Evolutionary conservation across 2,329 filamentous ascomycete genomes (phyloP).

Genomic region (Apiospora arundinis): DNA sequence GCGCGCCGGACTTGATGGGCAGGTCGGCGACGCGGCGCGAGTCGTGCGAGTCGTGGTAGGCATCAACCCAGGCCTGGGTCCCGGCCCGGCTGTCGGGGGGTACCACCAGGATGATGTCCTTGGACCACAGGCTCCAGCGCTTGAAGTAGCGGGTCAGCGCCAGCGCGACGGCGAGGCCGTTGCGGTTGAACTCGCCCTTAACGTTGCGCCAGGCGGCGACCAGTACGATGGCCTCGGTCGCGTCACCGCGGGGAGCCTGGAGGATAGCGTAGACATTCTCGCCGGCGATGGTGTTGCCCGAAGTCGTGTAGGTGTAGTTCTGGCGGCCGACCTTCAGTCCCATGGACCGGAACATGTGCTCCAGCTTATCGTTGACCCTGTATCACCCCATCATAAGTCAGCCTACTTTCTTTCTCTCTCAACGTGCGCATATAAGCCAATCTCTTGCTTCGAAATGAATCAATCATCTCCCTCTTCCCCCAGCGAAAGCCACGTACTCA

Average conservation of each 20-base stretch:
- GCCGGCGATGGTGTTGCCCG: conserved; percentile 75
- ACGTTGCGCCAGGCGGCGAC: conserved; percentile 89
- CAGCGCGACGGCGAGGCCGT: conserved; percentile 84
- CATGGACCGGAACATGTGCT: conserved; percentile 75
- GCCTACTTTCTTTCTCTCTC: background rate
- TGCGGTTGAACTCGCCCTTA: conserved; percentile 78
- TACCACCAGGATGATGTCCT: conserved; percentile 93
- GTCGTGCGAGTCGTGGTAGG: conserved; percentile 91
- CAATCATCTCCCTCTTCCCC: background rate
- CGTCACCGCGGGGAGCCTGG: conserved; percentile 91
- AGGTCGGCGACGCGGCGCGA: conserved; percentile 73
- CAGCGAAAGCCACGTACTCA: conserved; percentile 49
- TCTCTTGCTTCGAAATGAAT: background rate
- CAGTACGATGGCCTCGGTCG: conserved; percentile 94
- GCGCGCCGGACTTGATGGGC: conserved; percentile 87
- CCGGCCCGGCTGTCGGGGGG: conserved; percentile 88
- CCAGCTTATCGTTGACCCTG: conserved; percentile 73
- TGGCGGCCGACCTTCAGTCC: conserved; percentile 90
- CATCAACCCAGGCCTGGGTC: conserved; percentile 96
- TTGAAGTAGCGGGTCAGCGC: conserved; percentile 95
- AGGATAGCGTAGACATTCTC: conserved; percentile 95
- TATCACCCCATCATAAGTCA: background rate
- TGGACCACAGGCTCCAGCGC: conserved; percentile 97
- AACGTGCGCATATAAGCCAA: background rate
- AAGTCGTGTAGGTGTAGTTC: conserved; percentile 83